Evolutionary conservation across 2,329 filamentous ascomycete species (phyloP), one percentile per base, ranked within the genome.

Genomic region (Annulohypoxylon truncatum): DNA sequence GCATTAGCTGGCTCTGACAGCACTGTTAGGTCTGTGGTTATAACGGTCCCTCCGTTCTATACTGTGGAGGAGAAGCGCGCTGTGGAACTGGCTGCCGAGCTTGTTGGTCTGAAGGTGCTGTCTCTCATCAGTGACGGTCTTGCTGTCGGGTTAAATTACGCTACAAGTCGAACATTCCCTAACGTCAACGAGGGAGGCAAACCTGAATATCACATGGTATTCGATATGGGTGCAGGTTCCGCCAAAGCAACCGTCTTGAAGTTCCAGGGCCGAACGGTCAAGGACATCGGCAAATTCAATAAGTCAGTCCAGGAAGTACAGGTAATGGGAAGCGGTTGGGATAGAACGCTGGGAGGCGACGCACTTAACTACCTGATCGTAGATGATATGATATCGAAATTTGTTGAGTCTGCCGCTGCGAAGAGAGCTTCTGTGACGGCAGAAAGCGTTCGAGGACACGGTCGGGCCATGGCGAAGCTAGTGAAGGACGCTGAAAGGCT

Each of bases 251-350:
- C 94, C 5, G 83, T 99, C 55, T 81, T 99, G 77, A 91, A 90
- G 74, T 97, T 99, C 81, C 94, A 97, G 79, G 92, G 92, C 77
- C 90, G 91, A 72, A 90, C 87, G 1, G 90, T 98, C 68, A 99
- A 98, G 84, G 95, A 97, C 73, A 82, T 95, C 59, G 94, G 94
- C 71, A 94, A 92, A 78, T 95, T 88, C 83, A 98, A 97, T 85
- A 98, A 98, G 87, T 97, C 94, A 1, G 82, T 99, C 29, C 96
- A 98, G 77, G 96, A 99, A 78, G 91, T 98, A n/a, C 89, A 93
- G 67, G 92, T 97, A 35, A 74, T 97, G 46, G 94, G 95, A 62
- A 87, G 87, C 71, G 93, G 93, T 66, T 99, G 93, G 92, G 96
- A 99, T 76, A 88, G 89, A 74, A 92, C 91, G 2, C 89, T 99